Evolutionary conservation across 495 filamentous ascomycete species (phyloP).

Genomic region (Aspergillus heteromorphus): DNA sequence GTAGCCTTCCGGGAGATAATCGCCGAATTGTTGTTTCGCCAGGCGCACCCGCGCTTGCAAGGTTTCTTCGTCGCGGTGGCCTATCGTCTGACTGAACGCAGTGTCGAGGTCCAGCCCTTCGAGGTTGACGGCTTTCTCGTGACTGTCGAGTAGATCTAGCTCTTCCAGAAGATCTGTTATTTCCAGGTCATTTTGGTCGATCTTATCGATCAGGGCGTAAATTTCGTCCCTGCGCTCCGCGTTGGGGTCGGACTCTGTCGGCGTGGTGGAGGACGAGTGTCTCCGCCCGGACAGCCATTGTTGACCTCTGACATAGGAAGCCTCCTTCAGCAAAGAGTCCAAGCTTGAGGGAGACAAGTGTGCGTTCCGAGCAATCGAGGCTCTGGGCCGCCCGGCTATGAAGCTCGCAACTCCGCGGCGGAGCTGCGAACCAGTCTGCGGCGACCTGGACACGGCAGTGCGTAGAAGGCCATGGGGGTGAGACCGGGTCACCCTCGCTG

Average conservation of each 20-base stretch:
- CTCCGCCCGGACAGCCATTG: constrained; percentile 14
- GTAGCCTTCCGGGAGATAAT: constrained; percentile 68
- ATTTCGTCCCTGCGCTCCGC: constrained; percentile 23
- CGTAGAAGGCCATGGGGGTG: constrained; percentile 25
- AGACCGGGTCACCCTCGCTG: constrained; percentile 25
- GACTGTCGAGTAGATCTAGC: constrained; percentile 26
- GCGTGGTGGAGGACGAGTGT: constrained; percentile 23
- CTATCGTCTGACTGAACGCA: constrained; percentile 19
- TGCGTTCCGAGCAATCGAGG: constrained; percentile 10
- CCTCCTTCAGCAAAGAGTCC: not conserved
- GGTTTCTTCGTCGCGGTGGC: constrained; percentile 31
- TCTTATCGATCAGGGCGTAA: constrained; percentile 35
- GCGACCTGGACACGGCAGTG: constrained; percentile 10
- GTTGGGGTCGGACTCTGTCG: constrained; percentile 11
- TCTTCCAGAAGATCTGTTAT: constrained; percentile 34
- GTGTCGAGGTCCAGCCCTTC: constrained; percentile 19
- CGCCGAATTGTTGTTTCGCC: constrained; percentile 69
- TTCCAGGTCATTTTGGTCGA: constrained; percentile 31
- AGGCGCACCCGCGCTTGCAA: constrained; percentile 61
- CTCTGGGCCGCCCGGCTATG: constrained; percentile 15
- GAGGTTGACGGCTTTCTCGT: constrained; percentile 15
- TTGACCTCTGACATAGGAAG: not conserved
- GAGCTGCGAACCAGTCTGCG: constrained; percentile 22
- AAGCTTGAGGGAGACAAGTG: constrained; percentile 1
- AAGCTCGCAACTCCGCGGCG: constrained; percentile 22